phyloP scores from a whole-genome alignment of 495 filamentous ascomycete genomes.

The Aspergillus egyptiacus region DNA sequence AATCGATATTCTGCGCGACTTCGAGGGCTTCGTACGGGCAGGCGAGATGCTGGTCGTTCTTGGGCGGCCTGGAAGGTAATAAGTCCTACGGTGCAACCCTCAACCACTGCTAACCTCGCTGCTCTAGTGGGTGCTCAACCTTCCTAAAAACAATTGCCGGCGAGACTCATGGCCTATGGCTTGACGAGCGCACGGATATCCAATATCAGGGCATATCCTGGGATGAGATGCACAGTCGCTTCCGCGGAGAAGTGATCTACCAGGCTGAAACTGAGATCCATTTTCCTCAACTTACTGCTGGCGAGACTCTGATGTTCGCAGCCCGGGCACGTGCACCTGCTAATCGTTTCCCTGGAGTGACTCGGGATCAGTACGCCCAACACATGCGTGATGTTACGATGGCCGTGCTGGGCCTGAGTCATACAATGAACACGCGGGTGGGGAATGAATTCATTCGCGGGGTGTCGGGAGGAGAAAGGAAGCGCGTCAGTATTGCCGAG shows the following conservation, averaged over 20 bases:
- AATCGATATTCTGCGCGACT: constrained; percentile 69
- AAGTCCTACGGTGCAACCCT: no score
- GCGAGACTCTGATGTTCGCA: constrained; percentile 75
- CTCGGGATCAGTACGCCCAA: constrained; percentile 51
- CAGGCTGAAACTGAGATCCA: constrained; percentile 76
- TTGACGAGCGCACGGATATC: constrained; percentile 58
- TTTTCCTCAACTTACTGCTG: constrained; percentile 76
- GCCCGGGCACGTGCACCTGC: constrained; percentile 60
- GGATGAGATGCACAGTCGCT: constrained; percentile 55
- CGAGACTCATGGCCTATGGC: constrained; percentile 65
- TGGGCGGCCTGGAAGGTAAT: constrained; percentile 62
- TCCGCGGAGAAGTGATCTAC: constrained; percentile 76
- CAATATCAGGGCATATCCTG: constrained; percentile 63
- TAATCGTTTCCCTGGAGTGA: constrained; percentile 54
- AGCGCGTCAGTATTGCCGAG: constrained; percentile 78
- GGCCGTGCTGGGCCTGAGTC: constrained; percentile 70
- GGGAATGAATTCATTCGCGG: constrained; percentile 78
- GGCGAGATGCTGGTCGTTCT: constrained; percentile 80
- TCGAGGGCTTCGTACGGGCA: constrained; percentile 67
- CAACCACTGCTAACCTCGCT: no score
- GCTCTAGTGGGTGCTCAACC: constrained; percentile 62
- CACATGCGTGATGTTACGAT: constrained; percentile 72
- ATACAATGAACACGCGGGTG: constrained; percentile 70
- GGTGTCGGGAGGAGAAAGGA: constrained; percentile 76
- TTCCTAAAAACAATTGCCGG: constrained; percentile 75